Evolutionary conservation across 2,329 filamentous ascomycete species (phyloP).

Genomic region (Chaetoscypha palmicola): DNA sequence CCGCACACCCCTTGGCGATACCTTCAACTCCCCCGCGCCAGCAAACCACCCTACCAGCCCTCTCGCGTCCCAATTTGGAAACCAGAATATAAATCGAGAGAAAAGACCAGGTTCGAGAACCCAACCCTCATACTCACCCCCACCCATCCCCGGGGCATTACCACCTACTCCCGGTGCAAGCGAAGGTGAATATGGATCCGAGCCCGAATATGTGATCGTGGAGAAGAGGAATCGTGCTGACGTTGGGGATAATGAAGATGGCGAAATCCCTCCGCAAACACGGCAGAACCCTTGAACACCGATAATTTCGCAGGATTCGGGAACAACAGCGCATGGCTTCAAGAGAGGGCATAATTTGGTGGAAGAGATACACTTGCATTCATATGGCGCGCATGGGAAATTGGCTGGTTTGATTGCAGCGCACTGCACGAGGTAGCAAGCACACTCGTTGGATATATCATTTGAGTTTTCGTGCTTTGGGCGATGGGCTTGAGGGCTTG

Average conservation of each 20-base stretch:
- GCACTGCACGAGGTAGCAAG: not conserved
- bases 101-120: conserved; percentile 8
- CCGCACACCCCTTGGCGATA: conserved; percentile 17
- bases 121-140: conserved; percentile 4
- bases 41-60: conserved; percentile 17
- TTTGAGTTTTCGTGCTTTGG: conserved; percentile 7
- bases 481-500: conserved; percentile 4
- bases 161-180: conserved; percentile 31
- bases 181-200: conserved; percentile 29
- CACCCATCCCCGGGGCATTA: conserved; percentile 25
- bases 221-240: conserved; percentile 20
- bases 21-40: conserved; percentile 12
- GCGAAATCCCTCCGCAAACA: conserved; percentile 16
- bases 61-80: conserved; percentile 13
- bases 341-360: not conserved
- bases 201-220: conserved; percentile 26
- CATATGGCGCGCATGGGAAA: not conserved
- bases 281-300: conserved; percentile 4
- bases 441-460: conserved; percentile 4
- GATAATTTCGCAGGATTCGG: not conserved
- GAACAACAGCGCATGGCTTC: not conserved
- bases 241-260: conserved; percentile 20
- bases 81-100: conserved; percentile 7
- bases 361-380: not conserved
- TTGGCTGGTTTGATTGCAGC: not conserved